Base-by-base conservation (phyloP, 2,329 filamentous ascomycete species). In the Fusarium irregulare region DNA sequence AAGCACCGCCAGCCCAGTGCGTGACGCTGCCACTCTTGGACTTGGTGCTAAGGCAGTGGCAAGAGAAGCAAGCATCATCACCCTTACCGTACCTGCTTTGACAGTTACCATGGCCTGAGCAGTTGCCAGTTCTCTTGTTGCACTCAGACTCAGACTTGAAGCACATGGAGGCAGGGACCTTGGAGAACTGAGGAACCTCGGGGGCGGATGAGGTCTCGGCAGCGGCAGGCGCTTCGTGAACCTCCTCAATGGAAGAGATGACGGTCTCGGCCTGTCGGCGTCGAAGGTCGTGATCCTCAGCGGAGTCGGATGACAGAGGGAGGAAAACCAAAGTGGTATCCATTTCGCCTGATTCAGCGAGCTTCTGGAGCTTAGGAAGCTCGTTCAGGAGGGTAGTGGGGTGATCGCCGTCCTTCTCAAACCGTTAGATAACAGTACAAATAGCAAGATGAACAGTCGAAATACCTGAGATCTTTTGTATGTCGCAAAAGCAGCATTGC, bases 1-100 rank as follows among this genome's bases (percentile, higher is more conserved):
- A 99, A 48, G 92, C 91, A 40, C 89, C 84, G 18, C 96, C 96
- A 51, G 90, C 95, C 93, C 94, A 98, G 77, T 90, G 86, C 1
- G 89, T 89, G 16, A 89, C 88, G 79, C 89, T 89, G 40, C 86
- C 83, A 18, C 81, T 84, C n/a, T 85, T 83, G 54, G 85, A 83
- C 34, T 83, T 79, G 30, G 89, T 92, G 44, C 87, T 82, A 56
- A 84, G 82, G 83, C 96, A 99, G 68, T 84, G 83, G 84, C 96
- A 99, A 60, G 87, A 85, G 78, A 91, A 98, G 87, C 95, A 98
- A 34, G 84, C 81, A 13, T 79, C 83, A 55, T 78, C 77, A 16
- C 81, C 78, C 54, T 77, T 78, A 44, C 81, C 81, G 70, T 88
- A 94, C 76, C 91, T 91, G 78, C 91, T 85, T 71, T 86, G 83